A percentile compares a stretch with the other conserved stretches of the same genome.
These are phyloP conservation scores for Furcasterigmium sp. DNA, from an alignment of 2,329 filamentous ascomycete genomes.

Conservation along the genomic window DNA sequence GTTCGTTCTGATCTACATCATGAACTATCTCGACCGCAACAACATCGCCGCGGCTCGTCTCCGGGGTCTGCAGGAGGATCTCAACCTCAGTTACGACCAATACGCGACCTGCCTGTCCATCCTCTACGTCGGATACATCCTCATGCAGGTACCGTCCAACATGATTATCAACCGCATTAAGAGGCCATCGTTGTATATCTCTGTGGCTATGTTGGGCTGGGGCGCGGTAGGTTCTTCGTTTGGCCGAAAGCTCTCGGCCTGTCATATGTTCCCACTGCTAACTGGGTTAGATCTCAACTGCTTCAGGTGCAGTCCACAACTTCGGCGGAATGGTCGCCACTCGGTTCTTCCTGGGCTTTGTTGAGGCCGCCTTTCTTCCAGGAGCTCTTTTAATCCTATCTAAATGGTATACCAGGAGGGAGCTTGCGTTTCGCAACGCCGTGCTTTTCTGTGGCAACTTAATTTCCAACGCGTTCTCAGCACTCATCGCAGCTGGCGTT, in stretches of 20 bases:
- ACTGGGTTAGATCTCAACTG: constrained; percentile 55
- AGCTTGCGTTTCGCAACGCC: constrained; percentile 48
- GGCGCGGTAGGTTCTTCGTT: too few relatives aligned
- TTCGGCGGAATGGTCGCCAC: constrained; percentile 50
- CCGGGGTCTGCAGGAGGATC: constrained; percentile 57
- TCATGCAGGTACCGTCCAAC: constrained; percentile 58
- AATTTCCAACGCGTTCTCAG: constrained; percentile 55
- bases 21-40: constrained; percentile 65
- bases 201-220: constrained; percentile 51
- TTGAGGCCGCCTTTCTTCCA: constrained; percentile 61
- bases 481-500: constrained; percentile 54
- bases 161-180: constrained; percentile 51
- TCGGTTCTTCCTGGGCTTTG: constrained; percentile 56
- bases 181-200: constrained; percentile 46
- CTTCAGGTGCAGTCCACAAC: constrained; percentile 45
- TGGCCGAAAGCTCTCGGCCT: too few relatives aligned
- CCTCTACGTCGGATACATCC: constrained; percentile 60
- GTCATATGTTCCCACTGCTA: too few relatives aligned
- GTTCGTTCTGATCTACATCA: constrained; percentile 69
- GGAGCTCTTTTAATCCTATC: constrained; percentile 59
- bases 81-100: constrained; percentile 49
- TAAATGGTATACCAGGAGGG: constrained; percentile 61
- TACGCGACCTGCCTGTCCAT: constrained; percentile 62
- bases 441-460: constrained; percentile 56
- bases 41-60: constrained; percentile 64